Base-by-base conservation (phyloP, 164 flowering plant genomes). In the Nelumbo lutea region DNA sequence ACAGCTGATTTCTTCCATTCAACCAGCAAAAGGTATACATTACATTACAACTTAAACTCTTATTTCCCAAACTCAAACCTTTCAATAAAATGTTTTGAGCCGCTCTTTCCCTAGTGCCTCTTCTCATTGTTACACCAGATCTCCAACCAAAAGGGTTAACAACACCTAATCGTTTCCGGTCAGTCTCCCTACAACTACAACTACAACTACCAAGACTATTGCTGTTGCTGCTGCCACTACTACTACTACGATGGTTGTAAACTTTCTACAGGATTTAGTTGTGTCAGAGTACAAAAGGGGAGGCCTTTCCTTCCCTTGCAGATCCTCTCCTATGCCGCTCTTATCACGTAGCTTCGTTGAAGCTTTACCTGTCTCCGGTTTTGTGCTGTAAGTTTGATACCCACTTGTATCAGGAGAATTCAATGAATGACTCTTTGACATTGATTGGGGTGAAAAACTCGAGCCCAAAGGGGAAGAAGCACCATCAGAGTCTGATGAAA, bases 401-500 rank as follows among this genome's bases (percentile, higher is more conserved):
- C 73, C 72, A 45, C 65, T 71, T 27, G 76, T 75, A 67, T 76
- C 78, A 0, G 73, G 61, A 43, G 68, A 45, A 27, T 48, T 60
- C 9, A 80, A 68, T 67, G 76, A 75, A 73, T 73, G 62, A 3
- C 63, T 73, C 64, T 73, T 77, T 27, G 55, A 58, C 42, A 68
- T 66, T 43, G 78, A 59, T 39, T 62, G 68, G 1, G 77, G 79
- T 6, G 81, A 72, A 53, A 58, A 71, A 61, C 71, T 79, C 2
- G 76, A 67, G 58, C 57, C 52, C 64, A 75, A 57, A 8, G 84
- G 80, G 7, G 85, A 76, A 2, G 84, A 73, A 4, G 78, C 76
- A 65, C 81, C 74, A 67, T 86, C 89, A 1, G 87, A 85, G 66
- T 81, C 87, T 8, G 85, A 83, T 2, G 74, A 72, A 62, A 67